These are phyloP conservation scores for Cutaneotrichosporon mucoides DNA, from an alignment of 1,284 basidiomycete genomes.

Conservation along the genomic window DNA sequence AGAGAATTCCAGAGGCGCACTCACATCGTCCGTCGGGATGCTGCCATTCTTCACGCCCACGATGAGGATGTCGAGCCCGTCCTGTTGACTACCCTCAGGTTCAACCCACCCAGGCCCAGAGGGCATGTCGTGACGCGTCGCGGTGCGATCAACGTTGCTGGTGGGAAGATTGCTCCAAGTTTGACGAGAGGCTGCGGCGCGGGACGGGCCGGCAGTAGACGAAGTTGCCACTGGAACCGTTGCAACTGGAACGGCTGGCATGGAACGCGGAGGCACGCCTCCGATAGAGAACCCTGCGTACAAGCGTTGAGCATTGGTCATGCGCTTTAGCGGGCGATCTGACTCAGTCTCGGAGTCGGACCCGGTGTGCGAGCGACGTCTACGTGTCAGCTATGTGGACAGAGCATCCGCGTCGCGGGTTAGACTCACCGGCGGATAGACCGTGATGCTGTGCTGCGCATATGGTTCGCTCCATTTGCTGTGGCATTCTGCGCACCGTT, in stretches of 20 bases:
- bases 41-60: conserved; percentile 32
- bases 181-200: not conserved
- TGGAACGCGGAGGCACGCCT: not conserved
- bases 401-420: too few species aligned
- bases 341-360: conserved; percentile 40
- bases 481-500: too few species aligned
- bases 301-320: not conserved
- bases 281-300: not conserved
- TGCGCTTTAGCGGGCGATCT: not conserved
- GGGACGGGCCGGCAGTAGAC: not conserved
- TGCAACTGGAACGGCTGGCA: not conserved
- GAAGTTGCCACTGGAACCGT: not conserved
- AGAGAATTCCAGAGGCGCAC: not conserved
- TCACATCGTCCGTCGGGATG: conserved; percentile 8
- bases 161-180: not conserved
- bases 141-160: conserved; percentile 5
- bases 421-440: conserved; percentile 21
- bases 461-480: too few species aligned
- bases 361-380: conserved; percentile 21
- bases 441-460: too few species aligned
- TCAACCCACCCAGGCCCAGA: conserved; percentile 33
- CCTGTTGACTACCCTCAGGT: conserved; percentile 15
- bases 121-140: conserved; percentile 28
- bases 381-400: conserved; percentile 1
- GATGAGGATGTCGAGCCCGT: conserved; percentile 40